Conservation (phyloP, 2,329 filamentous ascomycete genomes). For the Fusarium nygamai region DNA sequence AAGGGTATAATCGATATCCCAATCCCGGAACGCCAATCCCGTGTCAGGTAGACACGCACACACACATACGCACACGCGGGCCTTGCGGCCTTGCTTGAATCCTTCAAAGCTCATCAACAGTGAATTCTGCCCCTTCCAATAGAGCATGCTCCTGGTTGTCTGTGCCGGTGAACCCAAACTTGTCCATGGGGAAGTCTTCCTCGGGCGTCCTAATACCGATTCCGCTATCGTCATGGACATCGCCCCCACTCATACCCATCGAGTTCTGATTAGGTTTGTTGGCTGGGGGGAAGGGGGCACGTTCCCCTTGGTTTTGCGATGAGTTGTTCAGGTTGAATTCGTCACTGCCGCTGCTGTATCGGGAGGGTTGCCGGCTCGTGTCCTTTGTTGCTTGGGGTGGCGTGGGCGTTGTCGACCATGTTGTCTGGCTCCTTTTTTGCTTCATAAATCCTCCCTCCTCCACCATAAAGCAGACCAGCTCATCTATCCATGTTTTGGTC, state of each 20-base stretch:
- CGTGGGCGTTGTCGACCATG: constrained; percentile 36
- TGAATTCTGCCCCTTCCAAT: constrained; percentile 47
- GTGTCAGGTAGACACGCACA: not conserved
- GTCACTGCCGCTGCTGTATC: constrained; percentile 58
- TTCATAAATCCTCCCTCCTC: constrained; percentile 90
- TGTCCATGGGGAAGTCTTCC: constrained; percentile 70
- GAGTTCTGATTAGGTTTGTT: constrained; percentile 56
- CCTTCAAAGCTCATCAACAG: constrained; percentile 28
- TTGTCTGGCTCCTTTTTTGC: constrained; percentile 56
- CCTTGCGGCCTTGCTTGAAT: not conserved
- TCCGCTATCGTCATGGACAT: constrained; percentile 75
- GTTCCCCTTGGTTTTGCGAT: constrained; percentile 59
- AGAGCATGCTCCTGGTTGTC: constrained; percentile 50
- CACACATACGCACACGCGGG: not conserved
- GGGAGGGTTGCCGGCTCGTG: constrained; percentile 47
- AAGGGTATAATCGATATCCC: constrained; percentile 37
- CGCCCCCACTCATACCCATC: constrained; percentile 51
- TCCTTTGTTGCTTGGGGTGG: constrained; percentile 52
- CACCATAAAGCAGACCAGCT: constrained; percentile 90
- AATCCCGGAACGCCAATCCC: constrained; percentile 39
- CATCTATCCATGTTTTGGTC: constrained; percentile 93
- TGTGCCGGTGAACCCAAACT: constrained; percentile 60
- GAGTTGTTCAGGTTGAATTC: constrained; percentile 57
- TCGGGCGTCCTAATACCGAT: constrained; percentile 77
- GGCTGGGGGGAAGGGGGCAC: constrained; percentile 60